These are phyloP conservation scores for Talaromyces proteolyticus DNA, from an alignment of 495 filamentous ascomycete genomes.

Conservation along the genomic window DNA sequence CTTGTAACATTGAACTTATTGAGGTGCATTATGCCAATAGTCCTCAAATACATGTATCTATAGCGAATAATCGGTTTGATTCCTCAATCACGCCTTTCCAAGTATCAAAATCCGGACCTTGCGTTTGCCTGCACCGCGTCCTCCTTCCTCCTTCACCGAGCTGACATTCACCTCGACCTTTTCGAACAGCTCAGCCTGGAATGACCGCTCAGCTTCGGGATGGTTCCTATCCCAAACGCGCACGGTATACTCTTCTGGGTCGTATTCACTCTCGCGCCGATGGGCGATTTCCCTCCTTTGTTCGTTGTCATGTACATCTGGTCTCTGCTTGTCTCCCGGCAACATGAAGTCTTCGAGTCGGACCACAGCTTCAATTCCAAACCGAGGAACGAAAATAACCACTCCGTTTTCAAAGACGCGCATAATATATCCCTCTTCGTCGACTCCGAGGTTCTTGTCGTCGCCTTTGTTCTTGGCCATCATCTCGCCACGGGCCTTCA, in stretches of 20 bases:
- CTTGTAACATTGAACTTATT: too few species aligned
- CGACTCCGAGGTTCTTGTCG: conserved; percentile 30
- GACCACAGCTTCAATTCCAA: conserved; percentile 91
- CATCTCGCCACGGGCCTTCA: conserved; percentile 70
- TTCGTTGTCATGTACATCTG: conserved; percentile 23
- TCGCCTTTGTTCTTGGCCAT: conserved; percentile 29
- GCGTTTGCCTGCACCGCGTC: conserved; percentile 77
- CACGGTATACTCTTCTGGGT: conserved; percentile 77
- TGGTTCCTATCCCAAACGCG: conserved; percentile 41
- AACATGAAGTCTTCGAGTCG: conserved; percentile 75
- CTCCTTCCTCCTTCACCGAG: conserved; percentile 79
- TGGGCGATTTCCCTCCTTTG: conserved; percentile 34
- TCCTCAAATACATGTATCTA: background rate
- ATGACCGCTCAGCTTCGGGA: conserved; percentile 44
- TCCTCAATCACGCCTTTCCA: conserved; percentile 1
- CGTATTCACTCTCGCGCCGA: conserved; percentile 62
- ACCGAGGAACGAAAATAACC: conserved; percentile 90
- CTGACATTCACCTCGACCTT: conserved; percentile 83
- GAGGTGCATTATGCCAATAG: too few species aligned
- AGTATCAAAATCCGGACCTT: conserved; percentile 42
- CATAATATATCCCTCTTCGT: conserved; percentile 94
- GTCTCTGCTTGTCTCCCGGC: conserved; percentile 47
- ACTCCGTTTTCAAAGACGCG: conserved; percentile 95
- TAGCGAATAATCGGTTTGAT: background rate
- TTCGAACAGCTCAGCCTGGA: conserved; percentile 76